A percentile compares a stretch with the other conserved stretches of the same genome.
These are phyloP conservation scores for Hysterium pulicare DNA, from an alignment of 2,329 filamentous ascomycete species.

Conservation along the genomic window DNA sequence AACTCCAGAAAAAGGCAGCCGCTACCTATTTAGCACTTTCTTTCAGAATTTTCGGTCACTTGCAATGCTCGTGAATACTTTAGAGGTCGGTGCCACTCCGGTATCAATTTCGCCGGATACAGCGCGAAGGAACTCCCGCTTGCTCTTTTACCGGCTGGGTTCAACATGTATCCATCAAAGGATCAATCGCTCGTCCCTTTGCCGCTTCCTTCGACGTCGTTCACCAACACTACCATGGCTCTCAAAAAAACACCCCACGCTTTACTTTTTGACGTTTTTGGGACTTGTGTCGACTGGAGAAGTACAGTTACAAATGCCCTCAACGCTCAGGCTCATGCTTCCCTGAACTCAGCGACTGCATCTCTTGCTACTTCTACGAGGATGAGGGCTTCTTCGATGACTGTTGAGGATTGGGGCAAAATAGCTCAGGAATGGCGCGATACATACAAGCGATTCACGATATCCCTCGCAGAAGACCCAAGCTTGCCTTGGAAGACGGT, in stretches of 20 bases:
- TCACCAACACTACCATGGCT: slow-evolving; percentile 12
- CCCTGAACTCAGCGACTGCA: slow-evolving; percentile 46
- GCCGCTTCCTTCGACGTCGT: not conserved
- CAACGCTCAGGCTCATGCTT: slow-evolving; percentile 44
- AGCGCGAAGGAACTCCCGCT: too few species aligned
- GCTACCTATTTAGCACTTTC: too few species aligned
- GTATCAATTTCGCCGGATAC: too few species aligned
- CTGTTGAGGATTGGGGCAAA: slow-evolving; percentile 55
- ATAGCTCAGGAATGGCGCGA: slow-evolving; percentile 71
- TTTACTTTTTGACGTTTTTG: slow-evolving; percentile 73
- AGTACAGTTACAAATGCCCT: slow-evolving; percentile 62
- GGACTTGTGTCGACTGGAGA: slow-evolving; percentile 76
- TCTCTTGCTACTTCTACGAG: slow-evolving; percentile 49
- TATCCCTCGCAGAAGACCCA: slow-evolving; percentile 46
- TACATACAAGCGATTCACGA: slow-evolving; percentile 62
- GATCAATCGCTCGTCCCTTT: slow-evolving; percentile 5
- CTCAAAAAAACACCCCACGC: slow-evolving; percentile 46
- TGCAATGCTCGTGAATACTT: too few species aligned
- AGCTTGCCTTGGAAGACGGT: slow-evolving; percentile 60
- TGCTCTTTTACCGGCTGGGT: too few species aligned
- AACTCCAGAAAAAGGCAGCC: too few species aligned
- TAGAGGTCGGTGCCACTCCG: too few species aligned
- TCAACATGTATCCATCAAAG: not conserved
- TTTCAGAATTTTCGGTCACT: too few species aligned
- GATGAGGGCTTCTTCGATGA: slow-evolving; percentile 50